A percentile compares a stretch with the other conserved stretches of the same genome.
Evolutionary conservation across 2,329 filamentous ascomycete genomes (phyloP).

Genomic region (Claviceps quebecensis): DNA sequence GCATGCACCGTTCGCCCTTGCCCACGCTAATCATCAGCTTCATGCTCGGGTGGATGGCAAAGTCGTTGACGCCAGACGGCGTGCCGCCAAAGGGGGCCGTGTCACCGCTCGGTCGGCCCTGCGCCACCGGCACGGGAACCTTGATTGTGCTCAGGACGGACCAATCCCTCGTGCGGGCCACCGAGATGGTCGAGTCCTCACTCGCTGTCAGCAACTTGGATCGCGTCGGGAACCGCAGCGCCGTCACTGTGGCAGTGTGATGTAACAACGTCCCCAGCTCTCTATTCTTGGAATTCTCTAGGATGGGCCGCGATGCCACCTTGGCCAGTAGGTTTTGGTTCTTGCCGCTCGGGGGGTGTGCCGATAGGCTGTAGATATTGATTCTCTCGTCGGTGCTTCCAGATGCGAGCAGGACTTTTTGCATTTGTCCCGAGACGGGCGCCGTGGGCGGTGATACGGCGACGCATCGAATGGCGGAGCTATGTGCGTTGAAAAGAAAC

Average conservation of each 20-base stretch:
- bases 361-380: constrained; percentile 84
- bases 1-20: constrained; percentile 79
- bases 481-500: constrained; percentile 90
- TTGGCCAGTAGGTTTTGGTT: constrained; percentile 48
- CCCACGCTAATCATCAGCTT: constrained; percentile 93
- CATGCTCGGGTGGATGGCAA: constrained; percentile 89
- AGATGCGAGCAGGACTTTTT: constrained; percentile 79
- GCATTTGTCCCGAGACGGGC: constrained; percentile 43
- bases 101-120: constrained; percentile 75
- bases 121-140: constrained; percentile 67
- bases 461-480: constrained; percentile 77
- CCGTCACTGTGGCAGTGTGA: constrained; percentile 70
- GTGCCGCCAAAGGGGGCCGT: constrained; percentile 70
- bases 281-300: constrained; percentile 75
- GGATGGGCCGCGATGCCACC: constrained; percentile 57
- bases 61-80: constrained; percentile 84
- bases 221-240: constrained; percentile 67
- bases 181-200: constrained; percentile 83
- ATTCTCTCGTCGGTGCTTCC: constrained; percentile 89
- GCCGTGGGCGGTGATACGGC: constrained; percentile 67
- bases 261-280: constrained; percentile 79
- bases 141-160: constrained; percentile 77
- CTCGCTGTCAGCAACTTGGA: constrained; percentile 77
- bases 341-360: constrained; percentile 44
- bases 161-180: constrained; percentile 82